Percentiles rank a stretch among this genome's conserved stretches.
Evolutionary conservation across 108 stramenopile species (phyloP).

Genomic region (Cyclotella baltica): DNA sequence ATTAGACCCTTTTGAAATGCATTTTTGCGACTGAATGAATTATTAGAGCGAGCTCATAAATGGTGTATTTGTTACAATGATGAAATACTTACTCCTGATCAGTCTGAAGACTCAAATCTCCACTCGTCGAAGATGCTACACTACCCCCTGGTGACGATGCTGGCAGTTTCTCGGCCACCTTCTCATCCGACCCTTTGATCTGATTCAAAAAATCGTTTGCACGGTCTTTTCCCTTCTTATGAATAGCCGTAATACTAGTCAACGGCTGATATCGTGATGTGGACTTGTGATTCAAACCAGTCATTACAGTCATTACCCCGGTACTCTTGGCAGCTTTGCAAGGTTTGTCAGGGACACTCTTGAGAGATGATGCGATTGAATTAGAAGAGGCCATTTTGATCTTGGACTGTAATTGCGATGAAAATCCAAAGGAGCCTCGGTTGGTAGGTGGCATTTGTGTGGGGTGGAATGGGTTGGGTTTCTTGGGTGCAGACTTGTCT

Average conservation of each 20-base stretch:
- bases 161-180: not conserved
- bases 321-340: not conserved
- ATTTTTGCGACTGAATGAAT: not conserved
- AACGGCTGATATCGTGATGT: not conserved
- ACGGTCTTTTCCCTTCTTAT: not conserved
- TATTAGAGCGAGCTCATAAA: no score
- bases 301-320: not conserved
- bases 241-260: not conserved
- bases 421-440: not conserved
- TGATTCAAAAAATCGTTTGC: not conserved
- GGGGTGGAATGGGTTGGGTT: not conserved
- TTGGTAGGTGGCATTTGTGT: not conserved
- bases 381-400: not conserved
- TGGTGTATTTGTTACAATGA: not conserved
- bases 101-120: not conserved
- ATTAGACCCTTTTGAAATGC: not conserved
- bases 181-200: not conserved
- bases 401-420: not conserved
- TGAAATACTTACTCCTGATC: conserved; percentile 1
- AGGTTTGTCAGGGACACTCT: no score
- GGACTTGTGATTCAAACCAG: not conserved
- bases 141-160: not conserved
- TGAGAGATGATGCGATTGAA: not conserved
- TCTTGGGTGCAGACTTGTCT: not conserved
- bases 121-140: not conserved